Conservation (phyloP, 2,329 filamentous ascomycete species). For the Fusarium sp. region DNA sequence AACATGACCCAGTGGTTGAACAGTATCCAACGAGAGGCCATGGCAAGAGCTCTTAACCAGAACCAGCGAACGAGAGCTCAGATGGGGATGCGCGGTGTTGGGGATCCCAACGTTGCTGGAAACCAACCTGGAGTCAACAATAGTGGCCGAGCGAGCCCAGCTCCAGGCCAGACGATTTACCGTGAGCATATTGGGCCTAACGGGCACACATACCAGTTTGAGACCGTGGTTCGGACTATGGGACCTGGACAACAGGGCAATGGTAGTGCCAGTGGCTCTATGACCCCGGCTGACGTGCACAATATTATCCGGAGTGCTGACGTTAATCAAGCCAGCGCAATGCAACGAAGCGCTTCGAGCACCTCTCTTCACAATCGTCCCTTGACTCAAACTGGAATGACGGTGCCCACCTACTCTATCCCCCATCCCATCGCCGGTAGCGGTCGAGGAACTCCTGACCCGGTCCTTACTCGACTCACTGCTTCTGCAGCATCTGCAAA, state of each 20-base stretch:
- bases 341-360: constrained; percentile 63
- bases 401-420: constrained; percentile 53
- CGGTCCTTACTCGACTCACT: constrained; percentile 46
- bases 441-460: constrained; percentile 61
- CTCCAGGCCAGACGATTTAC: constrained; percentile 46
- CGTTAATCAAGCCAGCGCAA: constrained; percentile 58
- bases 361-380: constrained; percentile 54
- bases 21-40: constrained; percentile 60
- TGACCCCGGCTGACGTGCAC: constrained; percentile 58
- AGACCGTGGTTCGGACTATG: constrained; percentile 47
- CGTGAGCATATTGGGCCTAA: constrained; percentile 50
- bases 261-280: constrained; percentile 38
- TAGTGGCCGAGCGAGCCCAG: constrained; percentile 48
- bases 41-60: constrained; percentile 55
- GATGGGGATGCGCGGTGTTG: constrained; percentile 55
- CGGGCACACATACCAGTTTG: constrained; percentile 51
- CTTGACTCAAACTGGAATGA: constrained; percentile 54
- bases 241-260: constrained; percentile 22
- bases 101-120: constrained; percentile 44
- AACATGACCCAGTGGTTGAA: constrained; percentile 58
- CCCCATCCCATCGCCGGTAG: constrained; percentile 55
- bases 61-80: constrained; percentile 56
- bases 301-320: constrained; percentile 60
- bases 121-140: constrained; percentile 39
- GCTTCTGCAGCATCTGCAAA: constrained; percentile 20